Evolutionary conservation across 2,329 filamentous ascomycete genomes (phyloP).

Genomic region (Sporothrix brasiliensis): DNA sequence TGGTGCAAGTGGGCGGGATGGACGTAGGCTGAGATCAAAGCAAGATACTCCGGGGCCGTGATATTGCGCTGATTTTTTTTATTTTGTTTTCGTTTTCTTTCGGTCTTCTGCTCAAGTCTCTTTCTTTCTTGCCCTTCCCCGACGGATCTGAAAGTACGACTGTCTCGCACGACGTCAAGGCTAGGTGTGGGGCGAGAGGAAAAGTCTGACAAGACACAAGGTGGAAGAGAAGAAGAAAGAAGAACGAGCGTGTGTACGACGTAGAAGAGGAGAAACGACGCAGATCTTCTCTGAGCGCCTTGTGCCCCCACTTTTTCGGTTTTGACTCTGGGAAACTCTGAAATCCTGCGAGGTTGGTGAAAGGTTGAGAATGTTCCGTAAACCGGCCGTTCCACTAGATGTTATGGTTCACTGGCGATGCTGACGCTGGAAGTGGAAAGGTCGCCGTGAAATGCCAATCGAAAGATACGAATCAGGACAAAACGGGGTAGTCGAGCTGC

Average conservation of each 20-base stretch:
- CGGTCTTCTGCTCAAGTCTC: background rate
- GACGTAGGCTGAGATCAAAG: background rate
- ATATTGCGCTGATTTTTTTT: conserved; percentile 7
- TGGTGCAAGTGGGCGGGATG: background rate
- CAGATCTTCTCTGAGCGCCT: conserved; percentile 20
- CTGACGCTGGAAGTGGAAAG: conserved; percentile 17
- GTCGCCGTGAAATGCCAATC: conserved; percentile 3
- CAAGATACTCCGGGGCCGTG: conserved; percentile 1
- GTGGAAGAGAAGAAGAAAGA: background rate
- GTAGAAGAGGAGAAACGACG: conserved; percentile 13
- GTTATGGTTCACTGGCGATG: conserved; percentile 18
- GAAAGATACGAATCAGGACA: background rate
- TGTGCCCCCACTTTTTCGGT: conserved; percentile 7
- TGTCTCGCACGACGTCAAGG: background rate
- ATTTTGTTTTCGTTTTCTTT: background rate
- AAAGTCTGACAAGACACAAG: conserved; percentile 8
- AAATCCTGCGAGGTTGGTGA: conserved; percentile 22
- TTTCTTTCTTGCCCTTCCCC: background rate
- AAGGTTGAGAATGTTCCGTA: background rate
- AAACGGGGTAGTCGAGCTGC: background rate
- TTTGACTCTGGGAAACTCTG: background rate
- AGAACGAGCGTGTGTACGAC: background rate
- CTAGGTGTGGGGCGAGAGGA: background rate
- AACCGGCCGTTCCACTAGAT: conserved; percentile 10
- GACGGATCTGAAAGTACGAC: background rate